These are phyloP conservation scores for Eruca vesicaria DNA, from an alignment of 441 rosid genomes.

Conservation along the genomic window DNA sequence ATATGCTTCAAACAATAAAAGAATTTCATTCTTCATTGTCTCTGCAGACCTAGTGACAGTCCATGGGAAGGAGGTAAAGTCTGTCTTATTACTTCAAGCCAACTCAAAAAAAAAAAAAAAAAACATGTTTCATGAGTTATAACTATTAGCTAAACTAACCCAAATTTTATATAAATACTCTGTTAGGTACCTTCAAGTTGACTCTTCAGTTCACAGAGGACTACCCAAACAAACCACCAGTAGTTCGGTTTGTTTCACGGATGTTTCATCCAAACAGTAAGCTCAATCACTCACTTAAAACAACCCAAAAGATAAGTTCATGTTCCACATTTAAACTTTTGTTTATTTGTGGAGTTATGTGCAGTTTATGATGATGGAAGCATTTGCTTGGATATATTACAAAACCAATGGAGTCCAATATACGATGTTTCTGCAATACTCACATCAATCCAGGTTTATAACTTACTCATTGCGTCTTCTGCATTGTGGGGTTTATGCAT, in stretches of 20 bases:
- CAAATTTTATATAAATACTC: not conserved
- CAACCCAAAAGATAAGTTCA: not conserved
- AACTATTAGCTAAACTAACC: not conserved
- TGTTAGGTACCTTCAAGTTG: conserved; percentile 72
- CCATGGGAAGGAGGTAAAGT: conserved; percentile 81
- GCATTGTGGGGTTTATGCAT: conserved; percentile 1
- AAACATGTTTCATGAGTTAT: not conserved
- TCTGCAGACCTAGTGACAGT: conserved; percentile 65
- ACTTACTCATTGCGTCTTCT: not conserved
- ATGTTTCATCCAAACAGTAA: conserved; percentile 84
- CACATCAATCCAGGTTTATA: conserved; percentile 61
- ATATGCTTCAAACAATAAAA: not conserved
- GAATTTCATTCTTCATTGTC: not conserved
- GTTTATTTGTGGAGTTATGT: conserved; percentile 4
- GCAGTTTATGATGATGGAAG: conserved; percentile 73
- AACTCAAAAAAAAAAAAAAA: too few species aligned
- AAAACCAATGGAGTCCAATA: conserved; percentile 75
- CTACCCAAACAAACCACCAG: conserved; percentile 76
- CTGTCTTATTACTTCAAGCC: not conserved
- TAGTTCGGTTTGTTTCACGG: conserved; percentile 70
- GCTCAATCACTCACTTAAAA: conserved; percentile 17
- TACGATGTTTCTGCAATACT: conserved; percentile 66
- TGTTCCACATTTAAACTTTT: not conserved
- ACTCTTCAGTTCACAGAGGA: conserved; percentile 67
- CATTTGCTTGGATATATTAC: conserved; percentile 66